Base-by-base conservation (phyloP, 768 basidiomycete genomes). In the Tylopilus subfusipes region DNA sequence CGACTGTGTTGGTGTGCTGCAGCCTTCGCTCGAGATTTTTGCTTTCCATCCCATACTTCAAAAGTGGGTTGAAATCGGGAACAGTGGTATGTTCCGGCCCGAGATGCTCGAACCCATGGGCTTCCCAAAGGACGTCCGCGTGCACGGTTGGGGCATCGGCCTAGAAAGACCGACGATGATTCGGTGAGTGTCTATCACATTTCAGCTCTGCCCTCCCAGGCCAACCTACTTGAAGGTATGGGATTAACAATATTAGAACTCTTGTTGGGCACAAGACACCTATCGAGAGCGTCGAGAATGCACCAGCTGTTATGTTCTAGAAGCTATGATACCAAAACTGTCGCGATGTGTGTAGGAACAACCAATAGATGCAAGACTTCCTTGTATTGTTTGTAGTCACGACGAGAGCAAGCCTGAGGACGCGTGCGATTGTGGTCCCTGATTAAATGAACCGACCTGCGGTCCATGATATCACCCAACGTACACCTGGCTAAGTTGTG, bases 21-120 rank as follows among this genome's bases (percentile, higher is more conserved):
- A 94, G 90, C 94, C 94, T 7, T 96, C 94, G 2, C 82, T 98
- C 42, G 97, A 99, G 75, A 96, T 99, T 56, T 99, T 98, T 73
- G 94, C 95, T 27, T 99, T 95, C 82, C 97, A 99, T 65, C 92
- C 94, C 36, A 82, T 86, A 72, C 81, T 98, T 36, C 78, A 90
- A 69, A 89, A 90, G 64, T 97, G 94, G 93, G 95, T 98, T 33
- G 96, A 98, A 72, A 93, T 98, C 30, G 96, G 96, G 33, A 98
- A 98, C 75, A 96, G 93, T 67, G 97, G 97, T 22, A 96, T 99
- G 90, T 99, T 99, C 85, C 84, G 97, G 31, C 97, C 97, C 4
- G 97, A 99, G 71, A 98, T 99, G 96, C 78, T 99, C 30, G 94
- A 94, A 69, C 94, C 97, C 8, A 98, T 98, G 95, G 97, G 97